Evolutionary conservation across 371 early-diverging fungal species (phyloP).

Genomic region (Circinella minor): DNA sequence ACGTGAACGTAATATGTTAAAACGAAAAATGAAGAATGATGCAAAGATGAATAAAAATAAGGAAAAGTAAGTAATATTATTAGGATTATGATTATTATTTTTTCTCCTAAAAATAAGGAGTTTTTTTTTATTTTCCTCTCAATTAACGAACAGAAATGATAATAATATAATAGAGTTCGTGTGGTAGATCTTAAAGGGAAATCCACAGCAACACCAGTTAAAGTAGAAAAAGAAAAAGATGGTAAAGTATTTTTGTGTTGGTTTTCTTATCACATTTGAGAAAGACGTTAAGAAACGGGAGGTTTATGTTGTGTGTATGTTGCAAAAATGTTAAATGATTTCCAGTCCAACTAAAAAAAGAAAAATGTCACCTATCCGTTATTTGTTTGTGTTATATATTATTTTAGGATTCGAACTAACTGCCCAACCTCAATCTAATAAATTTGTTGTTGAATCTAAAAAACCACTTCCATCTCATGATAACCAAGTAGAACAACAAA

Average conservation of each 20-base stretch:
- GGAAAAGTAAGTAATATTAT: constrained; percentile 62
- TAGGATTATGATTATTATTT: background rate
- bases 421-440: constrained; percentile 72
- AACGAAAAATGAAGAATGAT: constrained; percentile 86
- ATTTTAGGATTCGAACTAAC: constrained; percentile 60
- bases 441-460: constrained; percentile 79
- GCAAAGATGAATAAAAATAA: constrained; percentile 76
- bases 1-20: constrained; percentile 86
- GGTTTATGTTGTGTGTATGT: background rate
- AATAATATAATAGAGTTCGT: constrained; percentile 38
- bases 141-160: too few species aligned
- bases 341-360: background rate
- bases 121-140: too few species aligned
- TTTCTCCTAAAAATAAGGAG: background rate
- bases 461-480: constrained; percentile 41
- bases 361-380: background rate
- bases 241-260: constrained; percentile 20
- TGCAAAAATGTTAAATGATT: background rate
- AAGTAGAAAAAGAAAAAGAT: constrained; percentile 47
- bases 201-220: constrained; percentile 51
- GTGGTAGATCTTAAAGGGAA: constrained; percentile 50
- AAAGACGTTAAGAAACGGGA: too few species aligned
- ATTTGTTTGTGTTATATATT: background rate
- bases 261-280: background rate
- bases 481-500: constrained; percentile 22